Base-by-base conservation (phyloP, 805 yeast species). In the Jamesozyma jinghongensis region DNA sequence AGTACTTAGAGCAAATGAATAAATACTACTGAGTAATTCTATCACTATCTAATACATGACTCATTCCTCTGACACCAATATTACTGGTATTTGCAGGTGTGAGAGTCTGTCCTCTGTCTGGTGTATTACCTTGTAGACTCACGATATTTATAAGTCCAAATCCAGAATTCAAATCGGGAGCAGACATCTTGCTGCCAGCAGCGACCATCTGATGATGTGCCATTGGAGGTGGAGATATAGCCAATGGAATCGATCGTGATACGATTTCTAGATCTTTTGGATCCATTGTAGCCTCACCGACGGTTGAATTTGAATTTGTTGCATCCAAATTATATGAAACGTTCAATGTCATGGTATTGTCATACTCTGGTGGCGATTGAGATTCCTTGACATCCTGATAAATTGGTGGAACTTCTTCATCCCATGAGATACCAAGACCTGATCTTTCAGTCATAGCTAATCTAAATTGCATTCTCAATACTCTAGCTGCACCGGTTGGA, bases 401-500 rank as follows among this genome's bases (percentile, higher is more conserved):
- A 17, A 87, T 83, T 1, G 99, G 99, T 2, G 99, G 99, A 14
- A 94, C 97, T 62, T 92, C 98, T 57, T 90, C 97, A 62, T 90
- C 97, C 97, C 98, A 92, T 0, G 97, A 83, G 25, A 92, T 85
- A 4, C 98, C 98, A 32, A 92, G 69, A 0, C 99, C 99, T 0
- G 95, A 81, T 44, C 97, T 70, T 57, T 88, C 97, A 2, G 95
- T 83, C 18, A 92, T 63, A 3, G 69, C 68, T n/a, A 90, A 53
- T 49, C 82, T 81, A 65, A 92, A 90, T 61, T 88, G 96, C 97
- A 92, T 92, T 48, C 97, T 68, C 45, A 92, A 67, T 2, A 92
- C 94, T 37, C 98, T 69, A 0, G 98, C 98, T 3, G 94, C 85
- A 13, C 98, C 98, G 0, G 97, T 92, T 2, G 94, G 88, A 0